Percentiles rank a stretch among this genome's conserved stretches.
phyloP scores from a whole-genome alignment of 169 alveolate species.

The Cryptosporidium sp. region DNA sequence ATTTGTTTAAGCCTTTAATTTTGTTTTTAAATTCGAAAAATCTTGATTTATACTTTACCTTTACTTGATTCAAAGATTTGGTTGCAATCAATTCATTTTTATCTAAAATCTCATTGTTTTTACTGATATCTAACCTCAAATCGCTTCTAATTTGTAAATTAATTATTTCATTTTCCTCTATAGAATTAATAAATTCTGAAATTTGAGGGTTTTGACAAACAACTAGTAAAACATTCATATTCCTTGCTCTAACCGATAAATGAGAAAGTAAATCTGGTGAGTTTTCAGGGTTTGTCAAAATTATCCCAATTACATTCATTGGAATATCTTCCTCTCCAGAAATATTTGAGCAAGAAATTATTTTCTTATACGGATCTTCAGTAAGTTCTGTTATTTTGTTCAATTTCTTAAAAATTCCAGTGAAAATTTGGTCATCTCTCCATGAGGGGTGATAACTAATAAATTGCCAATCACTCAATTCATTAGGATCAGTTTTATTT shows the following conservation, averaged over 20 bases:
- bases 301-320: constrained; percentile 86
- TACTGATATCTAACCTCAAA: constrained; percentile 22
- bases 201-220: constrained; percentile 84
- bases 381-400: constrained; percentile 27
- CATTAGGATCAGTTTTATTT: neutral
- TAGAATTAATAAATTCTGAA: neutral
- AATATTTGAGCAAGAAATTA: constrained; percentile 51
- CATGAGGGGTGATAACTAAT: constrained; percentile 65
- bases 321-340: constrained; percentile 94
- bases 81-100: constrained; percentile 1
- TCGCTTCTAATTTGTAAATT: constrained; percentile 27
- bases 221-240: constrained; percentile 87
- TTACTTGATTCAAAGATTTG: neutral
- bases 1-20: constrained; percentile 9
- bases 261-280: constrained; percentile 93
- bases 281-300: constrained; percentile 87
- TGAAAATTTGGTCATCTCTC: constrained; percentile 29
- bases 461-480: constrained; percentile 60
- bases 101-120: neutral
- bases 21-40: constrained; percentile 32
- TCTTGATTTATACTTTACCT: constrained; percentile 27
- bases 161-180: constrained; percentile 26
- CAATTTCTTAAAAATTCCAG: constrained; percentile 39
- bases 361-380: constrained; percentile 47
- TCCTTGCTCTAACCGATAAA: constrained; percentile 92